These are phyloP conservation scores for Coniferiporia weirii DNA, from an alignment of 1,284 basidiomycete genomes.

Conservation along the genomic window DNA sequence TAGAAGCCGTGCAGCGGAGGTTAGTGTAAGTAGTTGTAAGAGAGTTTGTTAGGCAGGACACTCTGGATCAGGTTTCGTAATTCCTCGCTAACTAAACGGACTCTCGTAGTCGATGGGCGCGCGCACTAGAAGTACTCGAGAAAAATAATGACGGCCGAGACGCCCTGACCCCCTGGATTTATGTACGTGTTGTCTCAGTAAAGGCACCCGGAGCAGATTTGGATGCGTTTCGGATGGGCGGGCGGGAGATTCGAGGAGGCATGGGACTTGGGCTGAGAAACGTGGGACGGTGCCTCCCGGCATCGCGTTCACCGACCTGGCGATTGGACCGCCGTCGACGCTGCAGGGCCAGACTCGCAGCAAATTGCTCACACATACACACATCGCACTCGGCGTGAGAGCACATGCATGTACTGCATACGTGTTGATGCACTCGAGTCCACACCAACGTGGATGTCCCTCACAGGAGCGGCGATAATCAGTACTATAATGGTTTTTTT, in stretches of 20 bases:
- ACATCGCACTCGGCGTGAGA: neutral
- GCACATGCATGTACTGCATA: neutral
- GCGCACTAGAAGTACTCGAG: neutral
- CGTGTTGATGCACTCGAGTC: neutral
- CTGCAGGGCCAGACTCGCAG: neutral
- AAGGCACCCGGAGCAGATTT: neutral
- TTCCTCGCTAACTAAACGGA: too few relatives aligned
- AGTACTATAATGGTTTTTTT: too few relatives aligned
- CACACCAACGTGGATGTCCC: neutral
- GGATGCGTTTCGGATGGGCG: neutral
- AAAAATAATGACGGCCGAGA: neutral
- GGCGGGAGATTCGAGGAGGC: neutral
- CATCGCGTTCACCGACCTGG: neutral
- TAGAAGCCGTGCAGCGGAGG: too few relatives aligned
- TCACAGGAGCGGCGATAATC: neutral
- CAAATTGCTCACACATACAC: neutral
- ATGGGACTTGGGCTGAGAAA: conserved; percentile 1
- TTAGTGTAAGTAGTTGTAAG: neutral
- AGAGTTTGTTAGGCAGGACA: too few relatives aligned
- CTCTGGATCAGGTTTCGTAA: too few relatives aligned
- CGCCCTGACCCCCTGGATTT: neutral
- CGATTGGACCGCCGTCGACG: conserved; percentile 3
- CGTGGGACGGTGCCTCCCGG: neutral
- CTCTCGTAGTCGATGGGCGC: too few relatives aligned
- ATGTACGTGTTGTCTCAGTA: neutral